Conservation (phyloP, 139 green algal genomes). For the Trebouxia sp. region DNA sequence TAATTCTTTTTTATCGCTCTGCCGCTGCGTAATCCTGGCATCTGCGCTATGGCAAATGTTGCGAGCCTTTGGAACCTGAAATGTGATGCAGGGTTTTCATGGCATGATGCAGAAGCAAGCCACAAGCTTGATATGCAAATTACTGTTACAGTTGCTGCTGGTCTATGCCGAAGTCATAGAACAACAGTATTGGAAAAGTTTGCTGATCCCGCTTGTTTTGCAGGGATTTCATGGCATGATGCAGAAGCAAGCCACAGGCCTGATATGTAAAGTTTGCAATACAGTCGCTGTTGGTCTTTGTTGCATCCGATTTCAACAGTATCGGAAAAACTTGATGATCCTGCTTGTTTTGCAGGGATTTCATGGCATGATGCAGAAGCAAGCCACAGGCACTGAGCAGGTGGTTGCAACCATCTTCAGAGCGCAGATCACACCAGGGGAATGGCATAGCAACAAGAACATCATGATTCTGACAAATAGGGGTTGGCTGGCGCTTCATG, state of each 20-base stretch:
- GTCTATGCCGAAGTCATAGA: neutral
- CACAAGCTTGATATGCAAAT: no score
- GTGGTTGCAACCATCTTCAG: neutral
- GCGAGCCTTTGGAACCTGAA: no score
- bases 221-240: neutral
- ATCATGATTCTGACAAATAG: constrained; percentile 21
- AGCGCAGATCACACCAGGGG: constrained; percentile 24
- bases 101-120: neutral
- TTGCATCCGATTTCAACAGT: neutral
- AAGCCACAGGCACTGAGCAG: constrained; percentile 24
- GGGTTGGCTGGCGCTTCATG: constrained; percentile 19
- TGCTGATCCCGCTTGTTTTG: neutral
- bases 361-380: constrained; percentile 26
- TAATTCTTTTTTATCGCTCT: neutral
- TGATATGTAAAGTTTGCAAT: neutral
- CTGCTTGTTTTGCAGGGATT: neutral
- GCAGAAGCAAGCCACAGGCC: neutral
- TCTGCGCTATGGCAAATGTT: no score
- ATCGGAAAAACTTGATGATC: neutral
- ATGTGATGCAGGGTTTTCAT: neutral
- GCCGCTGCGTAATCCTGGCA: neutral
- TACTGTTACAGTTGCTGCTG: neutral
- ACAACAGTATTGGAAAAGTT: neutral
- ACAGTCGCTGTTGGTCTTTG: neutral
- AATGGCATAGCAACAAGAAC: constrained; percentile 19